Base-by-base conservation (phyloP, 371 early-diverging fungal species). In the Mortierella sp. region DNA sequence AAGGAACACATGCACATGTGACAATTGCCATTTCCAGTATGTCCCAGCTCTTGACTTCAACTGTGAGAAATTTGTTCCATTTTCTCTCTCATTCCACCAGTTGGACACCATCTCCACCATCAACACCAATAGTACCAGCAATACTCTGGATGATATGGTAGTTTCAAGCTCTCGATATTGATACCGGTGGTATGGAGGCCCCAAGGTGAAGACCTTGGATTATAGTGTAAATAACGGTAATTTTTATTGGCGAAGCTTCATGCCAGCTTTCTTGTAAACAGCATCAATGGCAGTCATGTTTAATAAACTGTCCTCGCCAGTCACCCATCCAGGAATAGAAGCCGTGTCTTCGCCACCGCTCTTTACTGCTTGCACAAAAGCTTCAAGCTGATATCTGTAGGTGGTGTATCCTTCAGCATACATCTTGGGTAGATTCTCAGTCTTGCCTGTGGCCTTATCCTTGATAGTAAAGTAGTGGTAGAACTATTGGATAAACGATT, bases 251-350 rank as follows among this genome's bases (percentile, higher is more conserved):
- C 68, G 72, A n/a, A 71, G n/a, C 13, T 64, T 72, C 70, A 82
- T 64, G 31, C 76, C 76, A 1, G 83, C 79, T 1, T 19, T 37
- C 10, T 19, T 69, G 62, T 86, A 85, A 47, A 85, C 55, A 10
- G 63, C 31, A 59, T 86, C 86, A 49, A 85, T 29, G 19, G 66
- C 83, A 9, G 26, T 45, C 86, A 85, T 85, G 58, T 85, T 82
- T 10, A 53, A 40, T 17, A 83, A 28, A 34, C 70, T 70, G 51
- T 85, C 86, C 47, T 85, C 73, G 22, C 84, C 66, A 6, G 61
- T 22, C 2, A 82, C 84, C 82, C 84, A 78, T 26, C 76, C 76
- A 13, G 76, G 64, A n/a, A 66, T 71, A 22, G 72, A 32, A 0
- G 42, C 49, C 12, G 55, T 40, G 12, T 73, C 45, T 47, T 66